Base-by-base conservation (phyloP, 352 stramenopile species). In the Phytopythium ostracodes region DNA sequence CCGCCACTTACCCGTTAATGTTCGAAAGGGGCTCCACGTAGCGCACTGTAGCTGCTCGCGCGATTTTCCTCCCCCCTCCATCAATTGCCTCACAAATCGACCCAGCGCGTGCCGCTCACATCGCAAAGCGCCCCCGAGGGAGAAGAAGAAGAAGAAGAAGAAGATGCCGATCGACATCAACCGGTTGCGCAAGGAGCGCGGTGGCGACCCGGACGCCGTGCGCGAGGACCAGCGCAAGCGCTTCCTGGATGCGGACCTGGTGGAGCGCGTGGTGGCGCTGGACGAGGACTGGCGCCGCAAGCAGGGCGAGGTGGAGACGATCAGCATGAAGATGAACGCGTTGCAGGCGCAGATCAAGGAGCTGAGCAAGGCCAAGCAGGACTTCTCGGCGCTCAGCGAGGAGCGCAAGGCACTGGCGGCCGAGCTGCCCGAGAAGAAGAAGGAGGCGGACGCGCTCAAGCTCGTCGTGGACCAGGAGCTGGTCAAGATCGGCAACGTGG, bases 91-190 rank as follows among this genome's bases (percentile, higher is more conserved):
- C 47, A 54, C 47, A 54, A 54, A 36, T 42, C 50, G 50, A 15
- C 25, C 50, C 22, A 56, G 25, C 29, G 29, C 29, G 29, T 33
- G 29, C 29, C 29, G 29, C 29, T 33, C 29, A 33, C 29, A 33
- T 33, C 29, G 29, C 29, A n/a, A n/a, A n/a, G n/a, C n/a, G n/a
- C n/a, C n/a, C 10, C 36, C 25, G 29, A 15, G 17, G 36, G 27
- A 12, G 7, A 42, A 38, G 25, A 4, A 43, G 50, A n/a, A n/a
- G n/a, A n/a, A 24, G 50, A 58, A 55, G 43, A 51, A 47, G 17
- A 75, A 64, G 65, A 99, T 99, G 97, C 96, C 96, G 60, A 98
- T 99, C 68, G 96, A 99, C 81, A 99, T 99, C 70, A 98, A 98
- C 76, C 89, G 96, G 56, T 81, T 99, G 57, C 92, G 97, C 56